Evolutionary conservation across 2,329 filamentous ascomycete species (phyloP).

Genomic region (Ilyonectria sp.): DNA sequence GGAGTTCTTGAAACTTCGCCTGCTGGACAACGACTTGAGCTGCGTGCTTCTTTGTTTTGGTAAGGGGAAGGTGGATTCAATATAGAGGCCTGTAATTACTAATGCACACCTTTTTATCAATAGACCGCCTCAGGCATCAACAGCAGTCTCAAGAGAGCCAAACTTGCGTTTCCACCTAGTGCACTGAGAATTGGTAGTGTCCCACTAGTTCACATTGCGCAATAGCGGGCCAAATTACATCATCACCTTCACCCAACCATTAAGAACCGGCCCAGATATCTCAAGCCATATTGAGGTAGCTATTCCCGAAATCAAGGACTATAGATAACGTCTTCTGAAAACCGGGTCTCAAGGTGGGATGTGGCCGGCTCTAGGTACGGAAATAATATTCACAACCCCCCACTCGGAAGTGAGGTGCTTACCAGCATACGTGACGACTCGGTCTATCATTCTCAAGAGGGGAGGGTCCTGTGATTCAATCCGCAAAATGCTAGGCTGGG

Average conservation of each 20-base stretch:
- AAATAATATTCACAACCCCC: background rate
- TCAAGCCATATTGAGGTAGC: background rate
- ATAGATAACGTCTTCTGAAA: background rate
- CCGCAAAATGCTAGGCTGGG: background rate
- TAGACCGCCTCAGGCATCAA: too few relatives aligned
- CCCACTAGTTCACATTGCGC: conserved; percentile 1
- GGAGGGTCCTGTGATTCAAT: background rate
- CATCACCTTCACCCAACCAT: conserved; percentile 18
- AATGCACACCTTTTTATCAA: too few relatives aligned
- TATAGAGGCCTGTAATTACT: too few relatives aligned
- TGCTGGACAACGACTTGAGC: too few relatives aligned
- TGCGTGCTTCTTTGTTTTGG: too few relatives aligned
- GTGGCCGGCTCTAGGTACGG: background rate
- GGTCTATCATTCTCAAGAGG: conserved; percentile 1
- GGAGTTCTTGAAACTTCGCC: too few relatives aligned
- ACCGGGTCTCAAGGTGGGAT: conserved; percentile 5
- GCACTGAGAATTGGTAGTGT: background rate
- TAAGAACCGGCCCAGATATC: background rate
- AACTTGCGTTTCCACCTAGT: too few relatives aligned
- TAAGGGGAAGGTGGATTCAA: too few relatives aligned
- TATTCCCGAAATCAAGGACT: background rate
- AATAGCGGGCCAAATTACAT: conserved; percentile 17
- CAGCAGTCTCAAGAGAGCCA: too few relatives aligned
- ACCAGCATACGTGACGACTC: conserved; percentile 21
- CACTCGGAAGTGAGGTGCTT: conserved; percentile 25